Conservation (phyloP, 495 filamentous ascomycete species). For the Eremomyces bilateralis region DNA sequence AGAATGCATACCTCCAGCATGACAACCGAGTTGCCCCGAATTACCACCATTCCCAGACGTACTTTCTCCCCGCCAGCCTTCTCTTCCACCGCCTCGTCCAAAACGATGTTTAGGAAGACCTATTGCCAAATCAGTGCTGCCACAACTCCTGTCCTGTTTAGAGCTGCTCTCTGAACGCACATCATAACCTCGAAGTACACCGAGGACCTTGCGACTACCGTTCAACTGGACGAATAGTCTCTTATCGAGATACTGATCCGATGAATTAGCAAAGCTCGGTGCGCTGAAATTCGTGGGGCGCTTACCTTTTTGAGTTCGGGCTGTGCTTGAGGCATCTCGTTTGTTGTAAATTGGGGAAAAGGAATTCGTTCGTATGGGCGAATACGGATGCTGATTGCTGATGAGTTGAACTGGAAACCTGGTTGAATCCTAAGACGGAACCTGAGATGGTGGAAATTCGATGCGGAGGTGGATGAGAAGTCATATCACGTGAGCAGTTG, state of each 20-base stretch:
- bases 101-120: conserved; percentile 96
- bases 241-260: conserved; percentile 87
- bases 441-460: neutral
- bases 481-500: too few species aligned
- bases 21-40: conserved; percentile 86
- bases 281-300: neutral
- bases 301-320: conserved; percentile 92
- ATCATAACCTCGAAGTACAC: conserved; percentile 87
- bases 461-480: neutral
- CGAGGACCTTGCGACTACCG: conserved; percentile 91
- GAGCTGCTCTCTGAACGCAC: conserved; percentile 26
- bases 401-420: neutral
- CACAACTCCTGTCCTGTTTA: neutral
- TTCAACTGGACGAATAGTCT: conserved; percentile 93
- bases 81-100: conserved; percentile 95
- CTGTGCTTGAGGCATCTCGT: conserved; percentile 92
- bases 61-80: conserved; percentile 82
- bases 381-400: conserved; percentile 3
- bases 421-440: neutral
- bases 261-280: conserved; percentile 5
- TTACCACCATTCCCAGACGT: conserved; percentile 86
- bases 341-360: too few species aligned
- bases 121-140: conserved; percentile 16
- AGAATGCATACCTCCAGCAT: conserved; percentile 50
- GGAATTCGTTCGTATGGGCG: too few species aligned